Conservation (phyloP, 2,329 filamentous ascomycete species). For the Xylariales sp. region DNA sequence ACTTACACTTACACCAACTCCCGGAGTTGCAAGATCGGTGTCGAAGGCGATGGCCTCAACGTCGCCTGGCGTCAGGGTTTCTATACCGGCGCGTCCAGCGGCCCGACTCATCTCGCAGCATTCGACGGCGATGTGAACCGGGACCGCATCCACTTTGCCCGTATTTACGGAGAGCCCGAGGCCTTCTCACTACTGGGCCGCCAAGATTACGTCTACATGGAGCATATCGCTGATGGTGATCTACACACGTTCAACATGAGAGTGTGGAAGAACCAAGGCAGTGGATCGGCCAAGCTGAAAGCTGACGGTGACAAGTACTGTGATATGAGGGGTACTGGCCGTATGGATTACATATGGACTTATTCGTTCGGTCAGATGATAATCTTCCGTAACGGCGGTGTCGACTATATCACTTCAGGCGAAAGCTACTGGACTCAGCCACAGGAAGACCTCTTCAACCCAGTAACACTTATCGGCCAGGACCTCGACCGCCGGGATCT, state of each 20-base stretch:
- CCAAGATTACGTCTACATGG: conserved; percentile 16
- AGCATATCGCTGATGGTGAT: conserved; percentile 7
- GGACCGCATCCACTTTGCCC: conserved; percentile 17
- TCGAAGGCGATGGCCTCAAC: conserved; percentile 15
- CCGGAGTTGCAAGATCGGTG: conserved; percentile 12
- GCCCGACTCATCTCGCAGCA: conserved; percentile 11
- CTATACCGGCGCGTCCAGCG: conserved; percentile 7
- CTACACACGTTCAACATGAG: conserved; percentile 11
- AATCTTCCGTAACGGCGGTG: conserved; percentile 11
- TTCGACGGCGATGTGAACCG: conserved; percentile 7
- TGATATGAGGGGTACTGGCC: conserved; percentile 23
- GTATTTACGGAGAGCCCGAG: conserved; percentile 14
- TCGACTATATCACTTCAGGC: neutral
- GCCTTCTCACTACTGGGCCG: conserved; percentile 1
- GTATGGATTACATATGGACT: conserved; percentile 20
- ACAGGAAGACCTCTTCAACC: conserved; percentile 12
- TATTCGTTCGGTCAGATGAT: conserved; percentile 10
- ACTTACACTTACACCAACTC: conserved; percentile 18
- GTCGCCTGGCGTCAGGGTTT: conserved; percentile 15
- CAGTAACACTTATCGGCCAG: neutral
- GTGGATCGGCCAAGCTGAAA: conserved; percentile 13
- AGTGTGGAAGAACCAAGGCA: conserved; percentile 17
- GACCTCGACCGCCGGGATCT: conserved; percentile 21
- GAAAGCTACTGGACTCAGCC: conserved; percentile 10
- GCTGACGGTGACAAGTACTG: conserved; percentile 24